Conservation (phyloP, 2,329 filamentous ascomycete species). For the Coniochaeta pulveracea region DNA sequence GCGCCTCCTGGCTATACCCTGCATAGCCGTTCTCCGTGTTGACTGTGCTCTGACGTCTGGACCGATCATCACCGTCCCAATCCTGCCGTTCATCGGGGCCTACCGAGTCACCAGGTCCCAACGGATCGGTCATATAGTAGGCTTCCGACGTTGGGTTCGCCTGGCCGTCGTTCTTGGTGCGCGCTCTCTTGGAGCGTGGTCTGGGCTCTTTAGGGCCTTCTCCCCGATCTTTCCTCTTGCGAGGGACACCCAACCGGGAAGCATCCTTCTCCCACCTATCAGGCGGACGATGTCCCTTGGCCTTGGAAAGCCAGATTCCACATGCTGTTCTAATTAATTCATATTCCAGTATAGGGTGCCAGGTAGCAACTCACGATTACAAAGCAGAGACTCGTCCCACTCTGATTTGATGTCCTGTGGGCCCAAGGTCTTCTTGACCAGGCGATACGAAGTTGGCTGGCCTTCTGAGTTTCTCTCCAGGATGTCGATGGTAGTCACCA, state of each 20-base stretch:
- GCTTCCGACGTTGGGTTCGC: slow-evolving; percentile 40
- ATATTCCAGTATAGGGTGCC: background rate
- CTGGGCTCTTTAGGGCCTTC: too few species aligned
- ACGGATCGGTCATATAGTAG: slow-evolving; percentile 40
- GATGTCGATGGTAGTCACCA: slow-evolving; percentile 63
- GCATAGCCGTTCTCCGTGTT: slow-evolving; percentile 8
- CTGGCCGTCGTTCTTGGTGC: slow-evolving; percentile 34
- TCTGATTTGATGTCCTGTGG: slow-evolving; percentile 49
- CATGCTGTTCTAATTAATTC: slow-evolving; percentile 45
- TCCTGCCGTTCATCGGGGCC: slow-evolving; percentile 10
- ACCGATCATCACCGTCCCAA: slow-evolving; percentile 11
- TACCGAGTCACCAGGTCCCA: slow-evolving; percentile 30
- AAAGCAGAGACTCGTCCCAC: slow-evolving; percentile 67
- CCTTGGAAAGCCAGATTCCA: slow-evolving; percentile 89
- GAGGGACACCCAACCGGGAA: slow-evolving; percentile 37
- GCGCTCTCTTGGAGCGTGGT: slow-evolving; percentile 35
- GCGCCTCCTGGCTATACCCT: slow-evolving; percentile 10
- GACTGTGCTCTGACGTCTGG: slow-evolving; percentile 7
- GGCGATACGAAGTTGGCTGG: slow-evolving; percentile 54
- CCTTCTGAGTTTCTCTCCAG: slow-evolving; percentile 51
- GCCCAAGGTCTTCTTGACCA: slow-evolving; percentile 65
- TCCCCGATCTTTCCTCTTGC: slow-evolving; percentile 25
- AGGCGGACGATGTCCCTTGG: slow-evolving; percentile 69
- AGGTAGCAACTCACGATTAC: slow-evolving; percentile 70
- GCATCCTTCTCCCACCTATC: slow-evolving; percentile 69